A percentile compares a stretch with the other conserved stretches of the same genome.
Evolutionary conservation across 148 eudicot species (phyloP).

Genomic region (Rheum nobile): DNA sequence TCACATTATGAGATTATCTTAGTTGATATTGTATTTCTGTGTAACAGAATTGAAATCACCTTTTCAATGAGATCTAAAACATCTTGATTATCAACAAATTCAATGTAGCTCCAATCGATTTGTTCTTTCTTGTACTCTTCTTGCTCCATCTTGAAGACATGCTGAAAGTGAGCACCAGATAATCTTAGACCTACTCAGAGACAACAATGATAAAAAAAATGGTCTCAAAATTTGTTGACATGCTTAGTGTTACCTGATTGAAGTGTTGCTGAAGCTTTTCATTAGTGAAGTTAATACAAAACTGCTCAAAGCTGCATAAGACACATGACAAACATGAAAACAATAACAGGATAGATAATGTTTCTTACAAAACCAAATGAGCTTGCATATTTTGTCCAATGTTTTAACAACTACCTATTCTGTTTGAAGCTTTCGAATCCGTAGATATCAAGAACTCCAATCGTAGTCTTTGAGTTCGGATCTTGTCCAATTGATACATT

Average conservation of each 20-base stretch:
- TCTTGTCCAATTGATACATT: slow-evolving; percentile 96
- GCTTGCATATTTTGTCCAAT: background rate
- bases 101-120: slow-evolving; percentile 98
- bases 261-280: slow-evolving; percentile 99
- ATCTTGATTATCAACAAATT: slow-evolving; percentile 97
- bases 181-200: background rate
- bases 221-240: background rate
- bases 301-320: slow-evolving; percentile 89
- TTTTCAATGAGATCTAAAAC: slow-evolving; percentile 99
- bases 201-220: background rate
- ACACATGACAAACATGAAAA: background rate
- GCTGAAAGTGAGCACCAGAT: slow-evolving; percentile 32
- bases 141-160: slow-evolving; percentile 99
- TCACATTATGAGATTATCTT: too few relatives aligned
- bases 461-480: slow-evolving; percentile 62
- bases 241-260: slow-evolving; percentile 52
- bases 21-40: background rate
- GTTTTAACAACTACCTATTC: slow-evolving; percentile 49
- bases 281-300: slow-evolving; percentile 93
- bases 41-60: slow-evolving; percentile 21
- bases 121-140: slow-evolving; percentile 95
- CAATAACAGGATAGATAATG: background rate
- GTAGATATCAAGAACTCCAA: slow-evolving; percentile 95
- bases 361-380: background rate
- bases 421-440: slow-evolving; percentile 98